A percentile compares a stretch with the other conserved stretches of the same genome.
phyloP scores from a whole-genome alignment of 306 rosid species.

The Arachis hypogaea region DNA sequence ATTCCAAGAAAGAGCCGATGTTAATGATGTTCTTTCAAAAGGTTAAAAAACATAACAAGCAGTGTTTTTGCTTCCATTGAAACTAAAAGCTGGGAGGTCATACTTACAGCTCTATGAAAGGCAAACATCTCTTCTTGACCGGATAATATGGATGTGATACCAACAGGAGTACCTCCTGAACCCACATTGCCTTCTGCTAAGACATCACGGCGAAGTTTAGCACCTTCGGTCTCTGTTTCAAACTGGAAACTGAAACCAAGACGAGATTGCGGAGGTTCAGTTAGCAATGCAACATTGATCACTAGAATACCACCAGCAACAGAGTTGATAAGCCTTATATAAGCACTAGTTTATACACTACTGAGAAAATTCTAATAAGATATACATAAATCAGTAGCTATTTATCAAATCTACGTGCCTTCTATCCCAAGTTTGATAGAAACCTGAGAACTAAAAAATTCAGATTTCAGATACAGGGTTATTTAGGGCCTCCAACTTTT shows the following conservation, averaged over 20 bases:
- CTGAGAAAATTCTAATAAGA: conserved; percentile 12
- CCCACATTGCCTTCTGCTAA: conserved; percentile 78
- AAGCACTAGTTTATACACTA: conserved; percentile 20
- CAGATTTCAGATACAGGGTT: conserved; percentile 12
- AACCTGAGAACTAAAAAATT: not conserved
- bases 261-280: conserved; percentile 38
- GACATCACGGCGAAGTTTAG: conserved; percentile 81
- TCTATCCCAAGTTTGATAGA: conserved; percentile 6
- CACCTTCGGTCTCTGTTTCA: conserved; percentile 88
- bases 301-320: conserved; percentile 24
- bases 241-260: conserved; percentile 83
- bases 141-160: conserved; percentile 75
- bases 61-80: not conserved
- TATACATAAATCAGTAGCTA: conserved; percentile 19
- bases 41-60: not conserved
- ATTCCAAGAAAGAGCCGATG: conserved; percentile 23
- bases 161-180: conserved; percentile 69
- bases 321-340: conserved; percentile 25
- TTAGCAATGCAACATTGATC: conserved; percentile 22
- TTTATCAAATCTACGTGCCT: not conserved
- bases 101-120: conserved; percentile 91
- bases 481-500: conserved; percentile 23
- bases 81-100: conserved; percentile 28
- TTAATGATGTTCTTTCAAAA: conserved; percentile 29
- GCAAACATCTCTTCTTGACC: conserved; percentile 98